These are phyloP conservation scores for Lipomyces mesembrius DNA, from an alignment of 805 yeast genomes.

Conservation along the genomic window DNA sequence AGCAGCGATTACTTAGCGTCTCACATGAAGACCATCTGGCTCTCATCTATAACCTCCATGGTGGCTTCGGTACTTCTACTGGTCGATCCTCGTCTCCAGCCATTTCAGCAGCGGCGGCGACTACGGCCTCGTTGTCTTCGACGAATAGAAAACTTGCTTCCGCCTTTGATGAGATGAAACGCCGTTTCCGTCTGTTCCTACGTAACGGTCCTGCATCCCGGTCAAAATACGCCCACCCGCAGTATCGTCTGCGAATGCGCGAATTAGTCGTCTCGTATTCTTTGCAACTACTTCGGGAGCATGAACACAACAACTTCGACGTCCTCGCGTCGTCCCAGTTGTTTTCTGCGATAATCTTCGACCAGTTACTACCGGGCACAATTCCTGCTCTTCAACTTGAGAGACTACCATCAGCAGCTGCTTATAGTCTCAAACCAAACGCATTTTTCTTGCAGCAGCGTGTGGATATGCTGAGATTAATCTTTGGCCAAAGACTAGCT, in stretches of 20 bases:
- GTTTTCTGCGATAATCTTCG: conserved; percentile 34
- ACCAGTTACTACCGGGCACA: conserved; percentile 34
- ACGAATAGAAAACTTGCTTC: conserved; percentile 5
- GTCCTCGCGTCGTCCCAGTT: conserved; percentile 31
- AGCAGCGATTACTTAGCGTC: conserved; percentile 21
- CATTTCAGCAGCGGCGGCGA: conserved; percentile 12
- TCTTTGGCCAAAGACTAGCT: conserved; percentile 33
- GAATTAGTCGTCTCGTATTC: conserved; percentile 30
- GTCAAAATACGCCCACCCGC: conserved; percentile 19
- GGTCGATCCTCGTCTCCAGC: conserved; percentile 9
- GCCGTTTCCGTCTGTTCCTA: conserved; percentile 22
- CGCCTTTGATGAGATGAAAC: conserved; percentile 25
- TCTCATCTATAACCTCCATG: conserved; percentile 19
- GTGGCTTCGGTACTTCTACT: conserved; percentile 14
- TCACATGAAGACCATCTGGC: conserved; percentile 22
- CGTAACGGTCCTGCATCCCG: conserved; percentile 29
- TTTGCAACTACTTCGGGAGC: conserved; percentile 26
- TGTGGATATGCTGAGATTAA: conserved; percentile 32
- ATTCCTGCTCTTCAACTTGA: conserved; percentile 25
- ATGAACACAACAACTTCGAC: conserved; percentile 16
- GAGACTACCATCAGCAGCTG: conserved; percentile 31
- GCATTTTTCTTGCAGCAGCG: conserved; percentile 31
- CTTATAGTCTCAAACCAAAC: conserved; percentile 30
- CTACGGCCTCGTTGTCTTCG: not conserved
- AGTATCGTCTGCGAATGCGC: conserved; percentile 29